Percentiles rank a stretch among this genome's conserved stretches.
phyloP scores from a whole-genome alignment of 2,329 filamentous ascomycete genomes.

The Trichophaea hybrida region DNA sequence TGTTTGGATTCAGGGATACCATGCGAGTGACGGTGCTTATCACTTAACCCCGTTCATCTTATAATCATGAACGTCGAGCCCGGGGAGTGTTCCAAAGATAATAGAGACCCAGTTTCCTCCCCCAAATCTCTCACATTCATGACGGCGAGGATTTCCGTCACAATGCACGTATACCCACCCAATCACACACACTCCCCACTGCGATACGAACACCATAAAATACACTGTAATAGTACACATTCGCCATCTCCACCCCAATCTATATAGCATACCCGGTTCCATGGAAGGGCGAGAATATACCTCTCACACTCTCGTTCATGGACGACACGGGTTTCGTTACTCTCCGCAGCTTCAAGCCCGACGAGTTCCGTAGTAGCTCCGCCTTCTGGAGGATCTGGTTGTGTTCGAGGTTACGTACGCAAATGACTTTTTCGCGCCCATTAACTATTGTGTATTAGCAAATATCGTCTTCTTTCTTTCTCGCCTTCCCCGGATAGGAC shows the following conservation, averaged over 20 bases:
- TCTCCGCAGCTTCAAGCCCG: constrained; percentile 55
- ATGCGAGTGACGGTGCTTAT: no score
- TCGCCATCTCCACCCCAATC: background rate
- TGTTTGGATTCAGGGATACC: no score
- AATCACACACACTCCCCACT: no score
- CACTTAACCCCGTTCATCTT: no score
- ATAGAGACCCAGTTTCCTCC: no score
- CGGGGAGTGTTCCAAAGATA: no score
- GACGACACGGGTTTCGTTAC: constrained; percentile 50
- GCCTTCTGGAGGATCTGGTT: constrained; percentile 71
- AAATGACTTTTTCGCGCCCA: constrained; percentile 68
- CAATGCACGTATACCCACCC: no score
- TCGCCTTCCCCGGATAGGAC: background rate
- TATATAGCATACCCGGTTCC: constrained; percentile 29
- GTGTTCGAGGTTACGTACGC: constrained; percentile 71
- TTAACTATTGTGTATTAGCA: constrained; percentile 44
- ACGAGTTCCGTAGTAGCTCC: constrained; percentile 56
- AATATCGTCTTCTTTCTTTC: background rate
- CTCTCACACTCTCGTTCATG: constrained; percentile 51
- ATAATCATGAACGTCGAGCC: no score
- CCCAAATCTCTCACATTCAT: no score
- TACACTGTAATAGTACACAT: no score
- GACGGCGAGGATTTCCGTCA: no score
- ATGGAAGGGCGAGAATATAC: constrained; percentile 58
- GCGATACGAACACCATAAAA: no score